Evolutionary conservation across 2,329 filamentous ascomycete species (phyloP).

Genomic region (Colletotrichum lindemuthianum): DNA sequence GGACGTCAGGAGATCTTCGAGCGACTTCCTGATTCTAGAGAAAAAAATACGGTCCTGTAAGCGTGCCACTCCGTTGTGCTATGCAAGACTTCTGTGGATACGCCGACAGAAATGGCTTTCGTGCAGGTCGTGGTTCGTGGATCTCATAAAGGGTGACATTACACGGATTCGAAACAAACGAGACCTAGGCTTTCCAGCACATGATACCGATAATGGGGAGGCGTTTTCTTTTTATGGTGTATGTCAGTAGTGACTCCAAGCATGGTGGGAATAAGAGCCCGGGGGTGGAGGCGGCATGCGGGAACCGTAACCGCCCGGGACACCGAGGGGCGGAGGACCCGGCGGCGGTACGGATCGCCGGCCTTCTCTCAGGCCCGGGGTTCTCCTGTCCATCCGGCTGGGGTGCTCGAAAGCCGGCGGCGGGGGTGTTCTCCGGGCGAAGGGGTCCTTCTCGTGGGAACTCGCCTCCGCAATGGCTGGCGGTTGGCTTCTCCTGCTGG

Average conservation of each 20-base stretch:
- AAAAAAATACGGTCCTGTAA: constrained; percentile 3
- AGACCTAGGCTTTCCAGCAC: constrained; percentile 10
- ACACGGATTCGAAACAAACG: background rate
- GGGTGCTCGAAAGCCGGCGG: constrained; percentile 41
- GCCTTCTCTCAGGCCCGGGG: constrained; percentile 45
- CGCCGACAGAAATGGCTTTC: constrained; percentile 12
- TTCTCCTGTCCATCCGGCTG: constrained; percentile 48
- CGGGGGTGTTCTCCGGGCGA: constrained; percentile 51
- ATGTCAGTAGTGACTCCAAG: constrained; percentile 14
- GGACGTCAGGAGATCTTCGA: no score
- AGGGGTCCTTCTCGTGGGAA: constrained; percentile 45
- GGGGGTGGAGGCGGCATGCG: constrained; percentile 24
- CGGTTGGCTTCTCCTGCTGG: constrained; percentile 48
- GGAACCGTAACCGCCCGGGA: constrained; percentile 14
- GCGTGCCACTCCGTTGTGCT: constrained; percentile 15
- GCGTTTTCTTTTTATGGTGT: background rate
- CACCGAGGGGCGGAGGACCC: constrained; percentile 23
- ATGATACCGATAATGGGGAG: background rate
- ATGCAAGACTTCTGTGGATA: constrained; percentile 18
- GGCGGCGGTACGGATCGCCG: constrained; percentile 31
- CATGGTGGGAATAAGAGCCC: constrained; percentile 17
- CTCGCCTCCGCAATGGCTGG: constrained; percentile 49
- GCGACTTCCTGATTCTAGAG: background rate
- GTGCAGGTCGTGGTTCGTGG: constrained; percentile 34
- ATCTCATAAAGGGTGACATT: constrained; percentile 10